phyloP scores from a whole-genome alignment of 2,329 filamentous ascomycete species.

The Cercospora sp. region DNA sequence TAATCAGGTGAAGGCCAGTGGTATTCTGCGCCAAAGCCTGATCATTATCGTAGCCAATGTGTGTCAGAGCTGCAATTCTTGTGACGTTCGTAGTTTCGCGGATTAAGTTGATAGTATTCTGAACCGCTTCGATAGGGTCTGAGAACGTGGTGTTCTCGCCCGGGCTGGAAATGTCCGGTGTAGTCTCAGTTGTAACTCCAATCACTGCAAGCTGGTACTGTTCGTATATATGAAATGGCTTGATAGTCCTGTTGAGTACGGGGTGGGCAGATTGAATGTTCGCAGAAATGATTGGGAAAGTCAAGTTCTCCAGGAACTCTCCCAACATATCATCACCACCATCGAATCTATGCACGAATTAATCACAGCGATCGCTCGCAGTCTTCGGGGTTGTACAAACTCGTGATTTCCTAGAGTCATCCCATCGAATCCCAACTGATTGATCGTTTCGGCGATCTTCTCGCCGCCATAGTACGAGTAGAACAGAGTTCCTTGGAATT shows the following conservation, averaged over 20 bases:
- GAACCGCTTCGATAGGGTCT: constrained; percentile 59
- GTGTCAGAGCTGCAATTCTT: constrained; percentile 65
- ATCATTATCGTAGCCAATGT: constrained; percentile 67
- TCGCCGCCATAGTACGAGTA: constrained; percentile 65
- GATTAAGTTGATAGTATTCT: constrained; percentile 63
- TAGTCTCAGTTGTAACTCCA: constrained; percentile 63
- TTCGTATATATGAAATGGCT: constrained; percentile 65
- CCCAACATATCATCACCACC: constrained; percentile 63
- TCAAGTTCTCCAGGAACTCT: constrained; percentile 62
- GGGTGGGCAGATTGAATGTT: constrained; percentile 63
- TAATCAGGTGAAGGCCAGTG: constrained; percentile 66
- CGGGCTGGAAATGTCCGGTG: constrained; percentile 59
- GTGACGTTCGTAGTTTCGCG: constrained; percentile 61
- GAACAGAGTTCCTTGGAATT: constrained; percentile 69
- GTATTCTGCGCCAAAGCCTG: constrained; percentile 61
- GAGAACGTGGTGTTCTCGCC: constrained; percentile 60
- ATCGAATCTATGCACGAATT: constrained; percentile 49
- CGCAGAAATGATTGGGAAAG: constrained; percentile 63
- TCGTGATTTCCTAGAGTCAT: constrained; percentile 70
- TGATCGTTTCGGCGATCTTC: constrained; percentile 67
- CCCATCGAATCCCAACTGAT: constrained; percentile 64
- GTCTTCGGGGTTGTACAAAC: constrained; percentile 3
- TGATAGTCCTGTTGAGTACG: constrained; percentile 62
- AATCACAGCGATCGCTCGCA: too few relatives aligned
- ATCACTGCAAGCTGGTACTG: constrained; percentile 63